A percentile compares a stretch with the other conserved stretches of the same genome.
Evolutionary conservation across 257 asterid genomes (phyloP).

Genomic region (Paulownia fortunei): DNA sequence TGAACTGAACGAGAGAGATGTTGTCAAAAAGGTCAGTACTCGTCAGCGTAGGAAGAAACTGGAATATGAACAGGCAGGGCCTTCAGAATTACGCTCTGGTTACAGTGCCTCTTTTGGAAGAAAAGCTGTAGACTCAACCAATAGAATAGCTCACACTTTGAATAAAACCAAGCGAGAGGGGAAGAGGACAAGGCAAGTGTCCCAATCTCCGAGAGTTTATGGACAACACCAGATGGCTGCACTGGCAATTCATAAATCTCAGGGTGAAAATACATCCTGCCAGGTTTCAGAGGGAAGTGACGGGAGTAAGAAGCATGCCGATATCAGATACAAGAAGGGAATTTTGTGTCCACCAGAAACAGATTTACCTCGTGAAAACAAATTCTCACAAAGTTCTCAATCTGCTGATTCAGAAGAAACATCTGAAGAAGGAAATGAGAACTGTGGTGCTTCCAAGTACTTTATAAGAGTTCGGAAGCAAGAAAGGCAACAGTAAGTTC

Average conservation of each 20-base stretch:
- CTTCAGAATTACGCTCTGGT: slow-evolving; percentile 33
- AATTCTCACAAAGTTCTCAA: slow-evolving; percentile 27
- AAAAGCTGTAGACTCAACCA: slow-evolving; percentile 28
- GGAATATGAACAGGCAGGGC: slow-evolving; percentile 40
- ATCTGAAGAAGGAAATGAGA: slow-evolving; percentile 57
- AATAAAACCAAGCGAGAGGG: slow-evolving; percentile 30
- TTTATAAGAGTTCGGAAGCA: slow-evolving; percentile 43
- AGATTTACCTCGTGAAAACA: slow-evolving; percentile 28
- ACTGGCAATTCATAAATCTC: slow-evolving; percentile 30
- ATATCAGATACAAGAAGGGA: slow-evolving; percentile 33
- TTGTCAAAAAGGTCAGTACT: slow-evolving; percentile 24
- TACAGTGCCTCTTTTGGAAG: slow-evolving; percentile 35
- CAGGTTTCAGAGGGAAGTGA: slow-evolving; percentile 25
- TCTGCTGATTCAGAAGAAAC: slow-evolving; percentile 45
- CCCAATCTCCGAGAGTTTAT: slow-evolving; percentile 35
- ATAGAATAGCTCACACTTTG: slow-evolving; percentile 14
- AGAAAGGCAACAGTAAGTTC: slow-evolving; percentile 51
- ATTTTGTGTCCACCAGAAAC: slow-evolving; percentile 33
- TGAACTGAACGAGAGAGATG: slow-evolving; percentile 40
- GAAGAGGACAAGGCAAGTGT: slow-evolving; percentile 31
- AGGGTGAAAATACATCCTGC: slow-evolving; percentile 28
- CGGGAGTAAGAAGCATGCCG: slow-evolving; percentile 27
- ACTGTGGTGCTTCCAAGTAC: slow-evolving; percentile 41
- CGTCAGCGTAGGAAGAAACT: slow-evolving; percentile 30
- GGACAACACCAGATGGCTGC: slow-evolving; percentile 31